Conservation (phyloP, 371 early-diverging fungal genomes). For the Zopfochytrium polystomum region DNA sequence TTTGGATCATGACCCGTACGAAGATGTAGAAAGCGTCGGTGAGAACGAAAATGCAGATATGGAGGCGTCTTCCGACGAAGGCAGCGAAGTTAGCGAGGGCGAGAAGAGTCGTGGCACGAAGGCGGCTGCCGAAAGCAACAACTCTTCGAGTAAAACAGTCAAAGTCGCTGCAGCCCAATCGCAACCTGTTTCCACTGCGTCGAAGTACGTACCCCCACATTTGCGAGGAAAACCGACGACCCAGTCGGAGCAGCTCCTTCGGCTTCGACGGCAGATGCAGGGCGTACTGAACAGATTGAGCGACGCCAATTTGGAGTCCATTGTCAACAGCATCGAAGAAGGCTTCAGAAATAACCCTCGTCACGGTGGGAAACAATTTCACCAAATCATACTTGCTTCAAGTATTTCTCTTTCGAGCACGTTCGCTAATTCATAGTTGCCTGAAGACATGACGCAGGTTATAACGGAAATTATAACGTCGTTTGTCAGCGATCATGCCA, state of each 20-base stretch:
- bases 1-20: neutral
- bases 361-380: conserved; percentile 45
- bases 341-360: conserved; percentile 76
- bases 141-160: neutral
- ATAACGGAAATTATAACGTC: conserved; percentile 71
- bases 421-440: neutral
- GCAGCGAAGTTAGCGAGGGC: neutral
- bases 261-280: conserved; percentile 74
- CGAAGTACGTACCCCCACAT: conserved; percentile 89
- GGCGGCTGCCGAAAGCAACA: conserved; percentile 3
- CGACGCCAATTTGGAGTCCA: conserved; percentile 86
- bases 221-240: conserved; percentile 52
- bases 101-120: neutral
- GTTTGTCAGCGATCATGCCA: conserved; percentile 73
- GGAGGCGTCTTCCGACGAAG: conserved; percentile 12
- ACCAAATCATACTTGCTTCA: neutral
- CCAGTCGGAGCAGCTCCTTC: conserved; percentile 46
- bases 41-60: no score
- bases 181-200: neutral
- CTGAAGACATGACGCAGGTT: conserved; percentile 74
- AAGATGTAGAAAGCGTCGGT: conserved; percentile 2
- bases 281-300: conserved; percentile 87
- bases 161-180: conserved; percentile 4
- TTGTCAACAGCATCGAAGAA: conserved; percentile 73
- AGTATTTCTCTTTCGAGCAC: no score